A percentile compares a stretch with the other conserved stretches of the same genome.
These are phyloP conservation scores for Emiliania huxleyi DNA, from an alignment of 78 protist species.

Conservation along the genomic window DNA sequence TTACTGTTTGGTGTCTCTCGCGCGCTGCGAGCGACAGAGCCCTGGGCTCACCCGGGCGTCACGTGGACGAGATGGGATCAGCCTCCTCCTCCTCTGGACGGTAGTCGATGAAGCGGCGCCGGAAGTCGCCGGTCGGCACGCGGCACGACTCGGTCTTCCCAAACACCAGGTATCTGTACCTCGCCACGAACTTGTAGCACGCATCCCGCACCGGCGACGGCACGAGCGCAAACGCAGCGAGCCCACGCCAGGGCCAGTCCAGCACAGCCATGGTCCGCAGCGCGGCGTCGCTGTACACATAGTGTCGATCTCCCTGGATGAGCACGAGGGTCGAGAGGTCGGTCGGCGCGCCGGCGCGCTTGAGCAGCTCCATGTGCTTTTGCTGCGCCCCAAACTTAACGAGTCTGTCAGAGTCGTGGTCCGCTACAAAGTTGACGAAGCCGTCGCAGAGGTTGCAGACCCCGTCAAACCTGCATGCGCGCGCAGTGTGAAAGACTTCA, in stretches of 20 bases:
- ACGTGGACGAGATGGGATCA: neutral
- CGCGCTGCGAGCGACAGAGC: no score
- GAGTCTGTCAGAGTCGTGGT: neutral
- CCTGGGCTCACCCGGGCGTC: no score
- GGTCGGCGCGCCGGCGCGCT: neutral
- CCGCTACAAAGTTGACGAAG: constrained; percentile 2
- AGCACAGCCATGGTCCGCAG: neutral
- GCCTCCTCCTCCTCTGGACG: neutral
- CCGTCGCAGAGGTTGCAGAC: neutral
- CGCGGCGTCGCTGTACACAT: neutral
- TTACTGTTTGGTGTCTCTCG: no score
- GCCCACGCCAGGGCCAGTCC: neutral
- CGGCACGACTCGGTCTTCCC: neutral
- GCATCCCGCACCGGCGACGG: neutral
- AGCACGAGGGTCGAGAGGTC: neutral
- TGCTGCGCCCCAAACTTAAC: neutral
- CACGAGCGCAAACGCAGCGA: neutral
- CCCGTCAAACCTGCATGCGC: no score
- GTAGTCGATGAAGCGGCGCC: neutral
- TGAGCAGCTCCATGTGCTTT: neutral
- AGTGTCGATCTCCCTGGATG: neutral
- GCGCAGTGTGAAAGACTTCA: no score
- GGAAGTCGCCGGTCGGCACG: neutral
- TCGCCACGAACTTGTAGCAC: neutral
- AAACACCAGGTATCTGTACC: neutral